A percentile compares a stretch with the other conserved stretches of the same genome.
Evolutionary conservation across 768 basidiomycete genomes (phyloP).

Genomic region (Trichaptum fuscoviolaceum): DNA sequence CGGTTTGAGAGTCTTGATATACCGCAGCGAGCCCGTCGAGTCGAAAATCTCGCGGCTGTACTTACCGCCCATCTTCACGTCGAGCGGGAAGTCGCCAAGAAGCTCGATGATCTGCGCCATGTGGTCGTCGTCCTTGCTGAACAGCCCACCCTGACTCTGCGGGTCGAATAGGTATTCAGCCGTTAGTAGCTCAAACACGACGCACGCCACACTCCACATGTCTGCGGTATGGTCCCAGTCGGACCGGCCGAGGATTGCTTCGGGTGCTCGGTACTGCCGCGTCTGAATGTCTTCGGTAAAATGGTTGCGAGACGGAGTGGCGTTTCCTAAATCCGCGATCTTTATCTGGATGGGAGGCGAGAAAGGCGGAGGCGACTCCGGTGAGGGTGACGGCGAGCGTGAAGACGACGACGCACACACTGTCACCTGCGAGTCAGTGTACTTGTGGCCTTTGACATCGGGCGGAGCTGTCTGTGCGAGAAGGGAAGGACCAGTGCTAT

Average conservation of each 20-base stretch:
- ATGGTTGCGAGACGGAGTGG: constrained; percentile 84
- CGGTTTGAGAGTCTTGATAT: constrained; percentile 68
- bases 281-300: constrained; percentile 96
- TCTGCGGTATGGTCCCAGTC: constrained; percentile 87
- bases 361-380: constrained; percentile 6
- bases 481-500: constrained; percentile 26
- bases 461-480: constrained; percentile 31
- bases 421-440: background rate
- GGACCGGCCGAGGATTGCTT: constrained; percentile 82
- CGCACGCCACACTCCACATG: constrained; percentile 88
- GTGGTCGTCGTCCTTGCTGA: constrained; percentile 93
- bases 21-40: constrained; percentile 60
- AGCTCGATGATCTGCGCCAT: constrained; percentile 94
- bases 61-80: constrained; percentile 77
- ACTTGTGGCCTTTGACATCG: constrained; percentile 18
- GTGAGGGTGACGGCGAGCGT: background rate
- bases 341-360: constrained; percentile 69
- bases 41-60: constrained; percentile 86
- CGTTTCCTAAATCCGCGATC: constrained; percentile 93
- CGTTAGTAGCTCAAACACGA: constrained; percentile 87
- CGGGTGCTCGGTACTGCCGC: constrained; percentile 92
- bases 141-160: constrained; percentile 72
- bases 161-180: constrained; percentile 93
- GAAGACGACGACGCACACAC: constrained; percentile 6
- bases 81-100: constrained; percentile 68